These are phyloP conservation scores for Blastosporella zonata DNA, from an alignment of 1,284 basidiomycete genomes.

Conservation along the genomic window DNA sequence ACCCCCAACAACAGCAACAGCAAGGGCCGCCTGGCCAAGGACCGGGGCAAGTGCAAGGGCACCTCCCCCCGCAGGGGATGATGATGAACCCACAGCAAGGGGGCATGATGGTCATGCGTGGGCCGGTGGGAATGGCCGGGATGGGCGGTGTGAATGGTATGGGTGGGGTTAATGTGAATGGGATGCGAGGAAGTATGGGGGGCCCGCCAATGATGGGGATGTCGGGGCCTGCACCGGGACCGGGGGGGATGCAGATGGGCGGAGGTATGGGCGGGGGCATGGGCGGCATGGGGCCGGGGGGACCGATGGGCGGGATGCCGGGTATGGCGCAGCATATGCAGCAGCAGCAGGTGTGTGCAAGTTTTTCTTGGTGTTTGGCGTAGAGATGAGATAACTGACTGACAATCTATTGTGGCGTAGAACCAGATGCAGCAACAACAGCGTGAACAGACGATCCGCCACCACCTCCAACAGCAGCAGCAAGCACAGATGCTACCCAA, in stretches of 20 bases:
- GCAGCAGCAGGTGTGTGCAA: conserved; percentile 17
- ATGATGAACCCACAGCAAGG: conserved; percentile 7
- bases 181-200: no score
- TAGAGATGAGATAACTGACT: no score
- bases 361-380: no score
- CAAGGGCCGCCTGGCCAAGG: conserved; percentile 11
- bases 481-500: conserved; percentile 11
- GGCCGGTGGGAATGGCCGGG: conserved; percentile 1
- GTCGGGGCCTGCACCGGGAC: no score
- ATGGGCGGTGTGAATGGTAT: neutral
- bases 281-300: no score
- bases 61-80: conserved; percentile 10
- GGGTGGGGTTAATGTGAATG: neutral
- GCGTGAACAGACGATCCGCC: conserved; percentile 24
- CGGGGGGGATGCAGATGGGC: conserved; percentile 16
- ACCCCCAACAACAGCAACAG: conserved; percentile 29
- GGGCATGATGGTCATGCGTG: conserved; percentile 18
- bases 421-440: conserved; percentile 17
- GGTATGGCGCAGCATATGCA: conserved; percentile 38
- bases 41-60: no score
- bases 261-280: conserved; percentile 18
- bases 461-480: no score
- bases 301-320: conserved; percentile 17
- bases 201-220: no score
- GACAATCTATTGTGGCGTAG: no score